A percentile compares a stretch with the other conserved stretches of the same genome.
These are phyloP conservation scores for Trichoderma hamatum DNA, from an alignment of 2,329 filamentous ascomycete species.

Conservation along the genomic window DNA sequence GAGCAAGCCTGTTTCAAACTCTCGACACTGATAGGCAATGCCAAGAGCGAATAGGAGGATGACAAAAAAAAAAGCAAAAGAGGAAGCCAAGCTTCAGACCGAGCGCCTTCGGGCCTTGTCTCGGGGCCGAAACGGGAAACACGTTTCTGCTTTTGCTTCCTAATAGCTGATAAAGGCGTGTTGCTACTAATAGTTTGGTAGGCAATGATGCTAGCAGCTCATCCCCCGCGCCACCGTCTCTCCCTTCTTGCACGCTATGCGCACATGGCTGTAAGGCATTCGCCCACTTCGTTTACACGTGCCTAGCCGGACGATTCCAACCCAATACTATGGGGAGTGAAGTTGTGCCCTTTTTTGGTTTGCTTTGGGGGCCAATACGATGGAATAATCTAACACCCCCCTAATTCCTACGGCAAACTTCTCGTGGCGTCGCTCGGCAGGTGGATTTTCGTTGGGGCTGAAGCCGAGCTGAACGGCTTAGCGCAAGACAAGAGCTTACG, in stretches of 20 bases:
- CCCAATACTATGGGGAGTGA: background rate
- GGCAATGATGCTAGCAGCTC: background rate
- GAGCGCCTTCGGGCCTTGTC: background rate
- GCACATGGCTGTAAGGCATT: background rate
- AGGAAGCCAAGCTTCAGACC: background rate
- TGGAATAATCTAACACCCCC: background rate
- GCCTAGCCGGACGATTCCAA: background rate
- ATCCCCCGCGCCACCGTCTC: background rate
- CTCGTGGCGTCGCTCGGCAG: background rate
- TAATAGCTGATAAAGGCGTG: background rate
- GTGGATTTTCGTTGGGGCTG: constrained; percentile 1
- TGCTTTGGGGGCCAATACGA: background rate
- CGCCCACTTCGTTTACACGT: background rate
- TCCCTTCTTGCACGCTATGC: background rate
- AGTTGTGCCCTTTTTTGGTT: background rate
- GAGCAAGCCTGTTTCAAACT: background rate
- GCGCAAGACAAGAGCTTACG: background rate
- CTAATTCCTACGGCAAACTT: background rate
- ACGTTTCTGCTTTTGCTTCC: background rate
- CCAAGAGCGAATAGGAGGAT: background rate
- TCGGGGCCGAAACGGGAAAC: background rate
- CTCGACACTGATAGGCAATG: background rate
- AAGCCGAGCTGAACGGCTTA: background rate
- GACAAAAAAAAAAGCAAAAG: too few relatives aligned
- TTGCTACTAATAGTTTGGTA: background rate